Base-by-base conservation (phyloP, 2,329 filamentous ascomycete genomes). In the Sporothrix mexicana region DNA sequence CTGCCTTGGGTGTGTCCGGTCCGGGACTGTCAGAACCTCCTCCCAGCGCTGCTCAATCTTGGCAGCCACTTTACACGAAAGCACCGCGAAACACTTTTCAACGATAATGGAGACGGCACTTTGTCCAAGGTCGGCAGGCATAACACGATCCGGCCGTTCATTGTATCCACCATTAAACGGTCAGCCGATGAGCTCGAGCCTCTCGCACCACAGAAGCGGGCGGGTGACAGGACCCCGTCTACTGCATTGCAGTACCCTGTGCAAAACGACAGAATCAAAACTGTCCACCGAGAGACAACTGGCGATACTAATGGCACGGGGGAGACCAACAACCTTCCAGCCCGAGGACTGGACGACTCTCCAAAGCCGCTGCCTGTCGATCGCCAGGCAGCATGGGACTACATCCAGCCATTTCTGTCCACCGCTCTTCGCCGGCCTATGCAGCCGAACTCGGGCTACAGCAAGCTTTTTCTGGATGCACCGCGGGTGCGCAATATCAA, bases 101-200 rank as follows among this genome's bases (percentile, higher is more conserved):
- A 80, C 41, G 79, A 80, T 69, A 79, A 80, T 17, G 70, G 77
- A 64, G 78, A 80, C 43, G 79, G 79, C 1, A 81, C 79, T 0
- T 59, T 80, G 3, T 77, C 78, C 13, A 41, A 73, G 1, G 69
- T 77, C 5, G 77, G 77, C n/a, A 13, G 8, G 13, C 25, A 73
- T 12, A 9, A 68, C 4, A 25, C 23, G 10, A 67, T 20, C 1
- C 75, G 76, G 6, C 71, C 77, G 6, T 66, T 78, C 13, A 74
- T 80, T 5, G 72, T 79, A 3, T 78, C 78, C 3, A 70, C 73
- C 25, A 71, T 72, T 0, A 68, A 73, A 8, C n/a, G 74, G 0
- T 71, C 76, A 4, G 64, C 75, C 17, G 70, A 72, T 2, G 71
- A 73, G n/a, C 68, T 76, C 9, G 73, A 67, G 55, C 73, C 75